Base-by-base conservation (phyloP, 805 yeast genomes). In the Pichia californica region DNA sequence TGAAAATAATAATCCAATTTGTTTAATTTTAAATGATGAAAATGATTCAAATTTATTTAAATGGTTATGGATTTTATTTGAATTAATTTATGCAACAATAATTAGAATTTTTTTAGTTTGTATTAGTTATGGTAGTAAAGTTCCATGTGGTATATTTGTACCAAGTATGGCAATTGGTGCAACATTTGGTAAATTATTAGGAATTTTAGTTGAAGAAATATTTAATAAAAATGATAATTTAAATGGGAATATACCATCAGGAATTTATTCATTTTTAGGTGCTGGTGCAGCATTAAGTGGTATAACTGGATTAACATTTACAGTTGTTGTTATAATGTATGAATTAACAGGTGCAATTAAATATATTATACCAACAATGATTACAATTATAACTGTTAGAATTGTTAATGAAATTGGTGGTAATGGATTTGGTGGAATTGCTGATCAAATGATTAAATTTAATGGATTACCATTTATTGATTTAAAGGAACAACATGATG, bases 151-250 rank as follows among this genome's bases (percentile, higher is more conserved):
- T 14, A 87, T 91, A 6, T 83, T 93, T 64, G 95, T 93, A 42
- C 99, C 99, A 3, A 85, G 96, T 2, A 87, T 93, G 95, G 89
- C 96, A 0, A 84, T 88, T 1, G 99, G 99, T 19, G 97, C 98
- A 0, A 78, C 95, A 0, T 84, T 87, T 62, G 99, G 99, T 7
- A 72, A 97, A 41, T 83, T 89, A 0, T 54, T 93, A 11, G 97
- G 99, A 5, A 66, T 88, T 8, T 47, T 83, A 6, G 79, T 87
- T 46, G 84, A 85, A 50, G 50, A 66, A 3, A 35, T 54, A 8
- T 61, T 63, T 37, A 73, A 74, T 3, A 55, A 62, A 16, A 26
- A 35, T 13, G 28, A 26, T 9, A 9, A 35, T 9, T 8, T 35
- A 36, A 8, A 15, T n/a, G 44, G 95, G n/a, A n/a, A n/a, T 53